These are phyloP conservation scores for Amyloporia xantha DNA, from an alignment of 768 basidiomycete species.

Conservation along the genomic window DNA sequence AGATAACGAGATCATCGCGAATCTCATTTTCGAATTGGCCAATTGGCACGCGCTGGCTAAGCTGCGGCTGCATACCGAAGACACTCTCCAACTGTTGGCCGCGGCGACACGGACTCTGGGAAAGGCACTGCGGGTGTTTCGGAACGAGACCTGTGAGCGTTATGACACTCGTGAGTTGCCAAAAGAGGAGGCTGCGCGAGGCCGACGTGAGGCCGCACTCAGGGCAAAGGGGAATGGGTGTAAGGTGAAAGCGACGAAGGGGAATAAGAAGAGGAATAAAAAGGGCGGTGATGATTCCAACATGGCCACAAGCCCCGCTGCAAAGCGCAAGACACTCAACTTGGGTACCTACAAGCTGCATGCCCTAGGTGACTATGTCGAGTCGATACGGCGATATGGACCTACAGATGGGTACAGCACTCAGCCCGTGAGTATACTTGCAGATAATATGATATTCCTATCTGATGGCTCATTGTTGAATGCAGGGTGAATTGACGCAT, in stretches of 20 bases:
- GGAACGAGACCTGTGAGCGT: neutral
- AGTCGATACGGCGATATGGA: neutral
- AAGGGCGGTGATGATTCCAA: no score
- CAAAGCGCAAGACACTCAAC: neutral
- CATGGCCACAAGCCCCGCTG: neutral
- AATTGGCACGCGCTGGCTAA: constrained; percentile 36
- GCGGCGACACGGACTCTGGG: neutral
- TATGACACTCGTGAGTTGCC: neutral
- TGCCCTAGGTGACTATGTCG: neutral
- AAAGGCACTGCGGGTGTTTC: neutral
- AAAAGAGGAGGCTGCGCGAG: constrained; percentile 1
- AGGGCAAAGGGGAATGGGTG: no score
- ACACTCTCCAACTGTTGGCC: constrained; percentile 24
- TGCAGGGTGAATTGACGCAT: constrained; percentile 35
- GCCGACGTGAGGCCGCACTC: neutral
- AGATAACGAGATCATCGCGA: constrained; percentile 19
- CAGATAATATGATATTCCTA: no score
- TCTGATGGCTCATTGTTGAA: neutral
- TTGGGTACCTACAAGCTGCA: neutral
- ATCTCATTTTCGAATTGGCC: constrained; percentile 27
- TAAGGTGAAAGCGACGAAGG: neutral
- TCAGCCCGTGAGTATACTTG: constrained; percentile 17
- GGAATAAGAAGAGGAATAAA: neutral
- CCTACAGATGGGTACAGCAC: constrained; percentile 10
- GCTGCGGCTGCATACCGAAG: constrained; percentile 33